Conservation (phyloP, 371 early-diverging fungal species). For the Syncephalastrum contaminatum region DNA sequence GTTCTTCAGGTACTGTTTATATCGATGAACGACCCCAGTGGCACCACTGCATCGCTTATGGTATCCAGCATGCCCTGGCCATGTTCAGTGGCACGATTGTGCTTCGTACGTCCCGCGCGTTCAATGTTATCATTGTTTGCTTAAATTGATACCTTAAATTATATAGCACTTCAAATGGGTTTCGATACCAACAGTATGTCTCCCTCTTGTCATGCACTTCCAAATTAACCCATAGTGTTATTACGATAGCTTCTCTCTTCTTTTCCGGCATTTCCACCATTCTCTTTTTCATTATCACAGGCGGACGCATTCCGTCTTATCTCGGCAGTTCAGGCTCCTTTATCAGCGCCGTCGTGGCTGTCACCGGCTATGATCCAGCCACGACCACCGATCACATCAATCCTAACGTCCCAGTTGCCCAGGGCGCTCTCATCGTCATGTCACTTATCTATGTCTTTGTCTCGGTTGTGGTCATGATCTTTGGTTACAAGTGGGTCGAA, state of each 20-base stretch:
- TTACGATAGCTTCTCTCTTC: conserved; percentile 47
- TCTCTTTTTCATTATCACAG: conserved; percentile 53
- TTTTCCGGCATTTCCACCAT: conserved; percentile 61
- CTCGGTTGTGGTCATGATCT: conserved; percentile 42
- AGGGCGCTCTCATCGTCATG: conserved; percentile 54
- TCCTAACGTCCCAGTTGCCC: conserved; percentile 39
- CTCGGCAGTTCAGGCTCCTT: conserved; percentile 61
- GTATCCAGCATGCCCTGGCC: conserved; percentile 56
- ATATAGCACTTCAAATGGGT: conserved; percentile 51
- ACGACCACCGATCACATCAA: conserved; percentile 11
- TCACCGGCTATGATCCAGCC: conserved; percentile 47
- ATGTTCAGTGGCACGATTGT: conserved; percentile 64
- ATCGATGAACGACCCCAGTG: conserved; percentile 51
- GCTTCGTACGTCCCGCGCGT: conserved; percentile 14
- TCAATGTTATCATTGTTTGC: not conserved
- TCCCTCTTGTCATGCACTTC: not conserved
- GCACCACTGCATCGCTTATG: conserved; percentile 41
- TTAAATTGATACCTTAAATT: not conserved
- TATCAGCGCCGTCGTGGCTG: conserved; percentile 49
- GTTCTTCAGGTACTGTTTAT: conserved; percentile 29
- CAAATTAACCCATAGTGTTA: not conserved
- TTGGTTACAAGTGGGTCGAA: conserved; percentile 55
- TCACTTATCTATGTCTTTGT: conserved; percentile 47
- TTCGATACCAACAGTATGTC: conserved; percentile 52
- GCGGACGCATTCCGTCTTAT: conserved; percentile 59